Conservation (phyloP, 2,329 filamentous ascomycete species). For the Neofusicoccum laricinum region DNA sequence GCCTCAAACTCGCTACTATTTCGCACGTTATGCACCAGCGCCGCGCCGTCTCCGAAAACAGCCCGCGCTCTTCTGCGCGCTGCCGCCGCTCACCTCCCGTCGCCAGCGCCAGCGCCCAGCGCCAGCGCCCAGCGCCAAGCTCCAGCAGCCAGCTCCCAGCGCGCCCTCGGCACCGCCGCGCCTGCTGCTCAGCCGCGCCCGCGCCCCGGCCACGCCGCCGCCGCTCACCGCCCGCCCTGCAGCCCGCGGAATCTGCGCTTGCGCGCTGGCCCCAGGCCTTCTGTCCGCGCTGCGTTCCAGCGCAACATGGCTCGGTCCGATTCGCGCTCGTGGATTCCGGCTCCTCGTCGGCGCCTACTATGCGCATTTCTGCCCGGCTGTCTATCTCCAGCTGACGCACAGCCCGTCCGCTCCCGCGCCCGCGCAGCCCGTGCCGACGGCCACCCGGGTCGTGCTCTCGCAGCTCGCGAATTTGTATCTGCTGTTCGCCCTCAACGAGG, state of each 20-base stretch:
- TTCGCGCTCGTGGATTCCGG: conserved; percentile 40
- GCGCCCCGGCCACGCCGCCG: conserved; percentile 3
- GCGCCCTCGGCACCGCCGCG: not conserved
- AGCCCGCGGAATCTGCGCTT: not conserved
- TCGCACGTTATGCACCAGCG: conserved; percentile 5
- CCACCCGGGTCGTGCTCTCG: conserved; percentile 65
- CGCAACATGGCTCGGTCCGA: not conserved
- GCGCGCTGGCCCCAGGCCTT: not conserved
- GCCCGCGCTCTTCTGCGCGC: not conserved
- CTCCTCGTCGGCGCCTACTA: conserved; percentile 53
- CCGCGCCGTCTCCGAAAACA: not conserved
- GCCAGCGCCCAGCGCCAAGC: not conserved
- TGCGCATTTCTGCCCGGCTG: conserved; percentile 49
- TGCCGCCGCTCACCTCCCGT: not conserved
- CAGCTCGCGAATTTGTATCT: conserved; percentile 79
- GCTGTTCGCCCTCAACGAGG: conserved; percentile 74
- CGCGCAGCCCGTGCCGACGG: conserved; percentile 48
- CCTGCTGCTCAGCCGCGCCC: not conserved
- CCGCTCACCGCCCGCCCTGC: conserved; percentile 3
- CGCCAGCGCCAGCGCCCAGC: not conserved
- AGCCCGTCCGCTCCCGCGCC: conserved; percentile 46
- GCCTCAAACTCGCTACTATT: not conserved
- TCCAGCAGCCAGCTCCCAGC: not conserved
- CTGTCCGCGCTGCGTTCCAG: not conserved
- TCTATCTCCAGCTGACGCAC: conserved; percentile 65